Conservation (phyloP, 2,329 filamentous ascomycete genomes). For the Metarhizium humberi region DNA sequence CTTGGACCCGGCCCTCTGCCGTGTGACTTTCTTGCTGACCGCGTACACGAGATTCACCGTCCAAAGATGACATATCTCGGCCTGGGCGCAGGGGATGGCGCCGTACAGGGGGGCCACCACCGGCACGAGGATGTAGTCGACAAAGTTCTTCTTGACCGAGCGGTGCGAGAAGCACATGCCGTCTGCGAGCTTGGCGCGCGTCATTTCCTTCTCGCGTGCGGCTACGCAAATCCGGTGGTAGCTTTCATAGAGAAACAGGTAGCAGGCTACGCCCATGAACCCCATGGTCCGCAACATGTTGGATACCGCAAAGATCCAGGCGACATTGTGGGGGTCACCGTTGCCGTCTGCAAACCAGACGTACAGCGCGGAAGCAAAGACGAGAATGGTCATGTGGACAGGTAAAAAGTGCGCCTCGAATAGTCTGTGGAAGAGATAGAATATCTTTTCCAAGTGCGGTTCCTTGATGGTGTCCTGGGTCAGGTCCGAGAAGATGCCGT, state of each 20-base stretch:
- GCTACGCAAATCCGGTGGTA: slow-evolving; percentile 56
- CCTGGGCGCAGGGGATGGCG: slow-evolving; percentile 57
- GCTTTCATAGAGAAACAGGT: slow-evolving; percentile 57
- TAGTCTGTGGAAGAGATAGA: slow-evolving; percentile 55
- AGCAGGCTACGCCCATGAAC: slow-evolving; percentile 53
- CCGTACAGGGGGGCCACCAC: slow-evolving; percentile 60
- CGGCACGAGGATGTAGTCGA: slow-evolving; percentile 58
- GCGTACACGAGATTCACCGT: slow-evolving; percentile 60
- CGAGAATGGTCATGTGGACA: slow-evolving; percentile 55
- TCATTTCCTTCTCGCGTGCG: slow-evolving; percentile 57
- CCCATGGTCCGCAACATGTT: slow-evolving; percentile 50
- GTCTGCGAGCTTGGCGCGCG: slow-evolving; percentile 51
- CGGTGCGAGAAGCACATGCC: slow-evolving; percentile 58
- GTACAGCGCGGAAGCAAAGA: slow-evolving; percentile 54
- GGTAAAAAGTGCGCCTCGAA: slow-evolving; percentile 68
- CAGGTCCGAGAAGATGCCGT: slow-evolving; percentile 46
- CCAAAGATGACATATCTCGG: slow-evolving; percentile 61
- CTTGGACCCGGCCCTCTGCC: slow-evolving; percentile 35
- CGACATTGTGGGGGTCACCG: slow-evolving; percentile 42
- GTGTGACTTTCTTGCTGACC: slow-evolving; percentile 59
- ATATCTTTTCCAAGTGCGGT: slow-evolving; percentile 45
- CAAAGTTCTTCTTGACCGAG: slow-evolving; percentile 41
- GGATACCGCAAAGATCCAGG: slow-evolving; percentile 51
- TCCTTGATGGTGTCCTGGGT: slow-evolving; percentile 39
- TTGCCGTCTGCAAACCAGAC: slow-evolving; percentile 41